Conservation (phyloP, 129 eudicot species). For the Pulicaria dysenterica region DNA sequence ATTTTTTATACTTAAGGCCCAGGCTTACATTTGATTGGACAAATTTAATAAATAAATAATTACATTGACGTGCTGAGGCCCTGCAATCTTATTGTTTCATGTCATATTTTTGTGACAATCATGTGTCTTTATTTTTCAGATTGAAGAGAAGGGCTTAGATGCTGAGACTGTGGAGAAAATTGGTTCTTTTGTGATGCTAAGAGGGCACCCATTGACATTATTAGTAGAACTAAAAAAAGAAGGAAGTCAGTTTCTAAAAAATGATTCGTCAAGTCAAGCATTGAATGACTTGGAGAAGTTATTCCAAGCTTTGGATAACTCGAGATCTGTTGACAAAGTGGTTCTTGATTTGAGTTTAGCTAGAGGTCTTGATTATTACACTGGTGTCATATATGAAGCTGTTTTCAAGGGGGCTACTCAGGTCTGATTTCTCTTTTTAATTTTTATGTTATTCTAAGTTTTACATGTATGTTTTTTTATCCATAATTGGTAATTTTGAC, state of each 20-base stretch:
- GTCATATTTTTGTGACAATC: slow-evolving; percentile 5
- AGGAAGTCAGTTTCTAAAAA: slow-evolving; percentile 63
- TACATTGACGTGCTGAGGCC: not conserved
- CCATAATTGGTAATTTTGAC: too few species aligned
- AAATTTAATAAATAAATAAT: too few species aligned
- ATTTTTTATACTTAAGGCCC: not conserved
- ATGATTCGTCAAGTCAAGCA: slow-evolving; percentile 60
- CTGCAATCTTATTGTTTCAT: not conserved
- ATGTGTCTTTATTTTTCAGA: slow-evolving; percentile 37
- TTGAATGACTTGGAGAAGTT: slow-evolving; percentile 74
- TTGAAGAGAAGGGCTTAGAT: slow-evolving; percentile 79
- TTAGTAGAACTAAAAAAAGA: slow-evolving; percentile 57
- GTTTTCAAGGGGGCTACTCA: slow-evolving; percentile 91
- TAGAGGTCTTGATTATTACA: slow-evolving; percentile 96
- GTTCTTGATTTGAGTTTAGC: slow-evolving; percentile 91
- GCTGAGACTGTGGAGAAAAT: slow-evolving; percentile 67
- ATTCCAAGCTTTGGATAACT: slow-evolving; percentile 64
- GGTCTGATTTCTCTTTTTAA: slow-evolving; percentile 34
- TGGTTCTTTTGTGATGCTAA: slow-evolving; percentile 64
- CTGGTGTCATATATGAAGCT: slow-evolving; percentile 94
- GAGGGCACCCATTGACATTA: slow-evolving; percentile 68
- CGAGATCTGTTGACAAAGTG: slow-evolving; percentile 65
- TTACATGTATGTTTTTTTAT: not conserved
- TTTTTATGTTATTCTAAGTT: not conserved
- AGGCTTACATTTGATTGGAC: too few species aligned